Percentiles rank a stretch among this genome's conserved stretches.
phyloP scores from a whole-genome alignment of 2,329 filamentous ascomycete species.

The Tothia fuscella region DNA sequence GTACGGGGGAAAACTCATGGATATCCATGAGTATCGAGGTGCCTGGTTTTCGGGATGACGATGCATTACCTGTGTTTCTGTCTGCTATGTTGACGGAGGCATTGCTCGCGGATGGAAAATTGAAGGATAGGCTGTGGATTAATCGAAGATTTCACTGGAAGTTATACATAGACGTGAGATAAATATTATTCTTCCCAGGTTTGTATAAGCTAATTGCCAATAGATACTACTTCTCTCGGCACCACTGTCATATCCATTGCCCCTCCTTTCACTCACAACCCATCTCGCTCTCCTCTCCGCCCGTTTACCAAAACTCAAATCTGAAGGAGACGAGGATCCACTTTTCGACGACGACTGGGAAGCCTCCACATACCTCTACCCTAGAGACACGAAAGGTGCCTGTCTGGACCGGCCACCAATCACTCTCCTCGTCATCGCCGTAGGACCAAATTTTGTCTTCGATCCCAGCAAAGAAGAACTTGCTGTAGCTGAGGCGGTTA shows the following conservation, averaged over 20 bases:
- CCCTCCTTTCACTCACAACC: constrained; percentile 81
- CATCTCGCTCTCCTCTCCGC: constrained; percentile 87
- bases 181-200: neutral
- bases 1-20: constrained; percentile 54
- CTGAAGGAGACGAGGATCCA: constrained; percentile 86
- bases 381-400: constrained; percentile 29
- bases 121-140: constrained; percentile 65
- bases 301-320: constrained; percentile 71
- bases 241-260: constrained; percentile 83
- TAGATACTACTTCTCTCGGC: constrained; percentile 90
- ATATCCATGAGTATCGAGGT: constrained; percentile 87
- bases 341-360: constrained; percentile 98
- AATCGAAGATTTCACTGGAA: constrained; percentile 94
- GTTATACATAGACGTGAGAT: constrained; percentile 78
- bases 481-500: constrained; percentile 76
- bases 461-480: constrained; percentile 87
- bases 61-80: constrained; percentile 76
- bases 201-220: neutral
- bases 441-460: constrained; percentile 83
- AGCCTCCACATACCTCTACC: constrained; percentile 66
- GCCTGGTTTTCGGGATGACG: constrained; percentile 80
- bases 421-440: constrained; percentile 78
- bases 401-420: constrained; percentile 56
- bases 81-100: constrained; percentile 82
- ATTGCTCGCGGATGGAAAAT: constrained; percentile 57